Evolutionary conservation across 352 stramenopile species (phyloP).

Genomic region (Phytophthora quininea): DNA sequence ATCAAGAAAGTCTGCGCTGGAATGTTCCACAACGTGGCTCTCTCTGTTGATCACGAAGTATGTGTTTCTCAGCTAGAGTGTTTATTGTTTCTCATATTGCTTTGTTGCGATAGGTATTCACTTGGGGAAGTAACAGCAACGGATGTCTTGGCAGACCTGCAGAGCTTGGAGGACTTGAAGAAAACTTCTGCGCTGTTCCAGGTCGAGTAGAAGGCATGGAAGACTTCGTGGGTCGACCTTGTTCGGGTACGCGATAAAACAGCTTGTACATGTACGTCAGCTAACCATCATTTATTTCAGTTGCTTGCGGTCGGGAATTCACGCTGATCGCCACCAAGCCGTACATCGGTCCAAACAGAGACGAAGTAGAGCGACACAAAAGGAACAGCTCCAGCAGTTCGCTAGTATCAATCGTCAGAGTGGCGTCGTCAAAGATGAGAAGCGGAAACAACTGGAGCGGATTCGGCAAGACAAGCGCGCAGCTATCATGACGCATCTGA

Average conservation of each 20-base stretch:
- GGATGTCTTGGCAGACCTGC: constrained; percentile 84
- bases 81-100: no score
- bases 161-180: constrained; percentile 72
- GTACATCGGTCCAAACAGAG: constrained; percentile 88
- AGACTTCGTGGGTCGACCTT: constrained; percentile 71
- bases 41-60: constrained; percentile 91
- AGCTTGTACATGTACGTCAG: neutral
- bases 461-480: constrained; percentile 56
- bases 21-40: constrained; percentile 92
- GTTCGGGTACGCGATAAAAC: constrained; percentile 52
- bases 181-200: constrained; percentile 83
- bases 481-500: constrained; percentile 54
- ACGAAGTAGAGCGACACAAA: constrained; percentile 63
- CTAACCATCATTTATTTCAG: constrained; percentile 29
- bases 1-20: constrained; percentile 88
- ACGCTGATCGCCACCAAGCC: constrained; percentile 93
- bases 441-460: constrained; percentile 41
- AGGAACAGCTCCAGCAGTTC: constrained; percentile 43
- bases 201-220: constrained; percentile 76
- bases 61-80: neutral
- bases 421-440: constrained; percentile 51
- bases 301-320: constrained; percentile 92
- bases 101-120: constrained; percentile 75
- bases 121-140: constrained; percentile 93
- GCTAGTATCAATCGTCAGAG: constrained; percentile 59